These are phyloP conservation scores for Singerocomus inundabilis DNA, from an alignment of 1,284 basidiomycete species.

Conservation along the genomic window DNA sequence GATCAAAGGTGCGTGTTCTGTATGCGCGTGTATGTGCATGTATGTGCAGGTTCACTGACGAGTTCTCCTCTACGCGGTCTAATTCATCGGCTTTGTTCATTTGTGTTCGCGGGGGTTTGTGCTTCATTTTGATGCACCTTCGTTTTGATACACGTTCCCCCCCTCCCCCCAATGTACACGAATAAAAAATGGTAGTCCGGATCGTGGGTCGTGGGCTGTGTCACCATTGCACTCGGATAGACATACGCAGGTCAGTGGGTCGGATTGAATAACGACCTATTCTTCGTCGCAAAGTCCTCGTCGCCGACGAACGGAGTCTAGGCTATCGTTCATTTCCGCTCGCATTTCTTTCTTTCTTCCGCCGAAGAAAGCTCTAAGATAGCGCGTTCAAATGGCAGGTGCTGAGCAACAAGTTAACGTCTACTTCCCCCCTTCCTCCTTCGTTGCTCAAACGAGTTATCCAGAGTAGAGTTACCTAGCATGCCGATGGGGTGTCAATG, in stretches of 20 bases:
- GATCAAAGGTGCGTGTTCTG: constrained; percentile 46
- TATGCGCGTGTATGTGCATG: constrained; percentile 7
- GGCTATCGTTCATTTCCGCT: constrained; percentile 29
- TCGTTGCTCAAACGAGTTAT: too few species aligned
- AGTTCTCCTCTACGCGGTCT: too few species aligned
- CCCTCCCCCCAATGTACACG: too few species aligned
- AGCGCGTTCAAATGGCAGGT: too few species aligned
- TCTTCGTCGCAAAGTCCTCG: constrained; percentile 6
- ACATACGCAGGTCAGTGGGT: constrained; percentile 48
- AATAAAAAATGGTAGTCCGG: background rate
- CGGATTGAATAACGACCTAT: background rate
- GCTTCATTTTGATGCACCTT: too few species aligned
- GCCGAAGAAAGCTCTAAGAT: too few species aligned
- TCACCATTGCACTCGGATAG: constrained; percentile 32
- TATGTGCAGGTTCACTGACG: too few species aligned
- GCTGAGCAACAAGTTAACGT: too few species aligned
- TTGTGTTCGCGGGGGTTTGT: too few species aligned
- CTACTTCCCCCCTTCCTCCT: too few species aligned
- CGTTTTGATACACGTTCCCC: constrained; percentile 17
- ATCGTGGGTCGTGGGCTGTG: constrained; percentile 1
- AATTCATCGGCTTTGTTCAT: background rate
- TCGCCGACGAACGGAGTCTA: constrained; percentile 9
- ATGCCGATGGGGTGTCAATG: too few species aligned
- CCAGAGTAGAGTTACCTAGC: too few species aligned
- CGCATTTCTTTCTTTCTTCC: constrained; percentile 7